Base-by-base conservation (phyloP, 2,329 filamentous ascomycete genomes). In the Nectriaceae sp. region DNA sequence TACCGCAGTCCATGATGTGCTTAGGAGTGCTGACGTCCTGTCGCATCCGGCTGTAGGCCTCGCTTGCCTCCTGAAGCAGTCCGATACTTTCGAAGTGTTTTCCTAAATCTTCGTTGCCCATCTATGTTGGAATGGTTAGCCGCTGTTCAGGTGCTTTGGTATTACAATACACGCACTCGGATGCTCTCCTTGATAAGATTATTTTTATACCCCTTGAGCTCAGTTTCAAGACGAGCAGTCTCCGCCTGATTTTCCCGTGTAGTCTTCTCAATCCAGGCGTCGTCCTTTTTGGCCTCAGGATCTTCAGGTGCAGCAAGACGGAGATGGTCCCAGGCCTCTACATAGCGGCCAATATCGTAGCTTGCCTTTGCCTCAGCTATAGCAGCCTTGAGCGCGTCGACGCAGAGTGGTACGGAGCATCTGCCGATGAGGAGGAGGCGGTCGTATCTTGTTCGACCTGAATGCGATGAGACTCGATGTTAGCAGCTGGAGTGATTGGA, bases 121-220 rank as follows among this genome's bases (percentile, higher is more conserved):
- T 97, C 89, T 96, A 59, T 10, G 40, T 39, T n/a, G 53, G 60
- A 40, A 53, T 46, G 29, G 3, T 11, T 8, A n/a, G 11, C 6
- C 11, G 26, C 26, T 1, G 15, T 15, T 37, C 21, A 11, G 2
- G 19, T 5, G 6, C 18, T 39, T 42, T 18, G 11, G 20, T 13
- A n/a, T 6, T 13, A 29, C 6, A 29, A 29, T 5, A 16, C 8
- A 46, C 52, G 39, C 76, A 95, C 91, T 59, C 92, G 75, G 62
- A 97, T 96, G 73, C 91, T 97, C 73, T 99, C 94, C 67, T 97
- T 96, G 61, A 99, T 91, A 37, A 97, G 74, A 62, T 97, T 99
- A 66, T 97, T 96, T 72, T 94, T 96, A 70, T 97, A 97, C 2
- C 87, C 87, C 68, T 91, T 92, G 18, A 99, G 76, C 69, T 97